Evolutionary conservation across 129 eudicot genomes (phyloP).

Genomic region (Flaveria robusta): DNA sequence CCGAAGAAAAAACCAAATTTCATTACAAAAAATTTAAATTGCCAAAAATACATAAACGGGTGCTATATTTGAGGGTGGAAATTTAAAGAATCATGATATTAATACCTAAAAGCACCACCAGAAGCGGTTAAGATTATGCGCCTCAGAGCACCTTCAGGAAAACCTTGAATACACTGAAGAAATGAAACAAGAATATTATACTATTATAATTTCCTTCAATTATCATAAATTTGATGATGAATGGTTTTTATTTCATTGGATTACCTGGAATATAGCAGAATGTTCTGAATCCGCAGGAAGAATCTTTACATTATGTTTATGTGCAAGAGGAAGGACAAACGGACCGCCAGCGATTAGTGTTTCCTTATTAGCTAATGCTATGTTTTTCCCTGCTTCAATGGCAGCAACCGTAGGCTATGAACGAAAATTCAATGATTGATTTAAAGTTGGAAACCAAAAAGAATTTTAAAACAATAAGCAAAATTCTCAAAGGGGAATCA

Average conservation of each 20-base stretch:
- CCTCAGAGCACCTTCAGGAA: constrained; percentile 92
- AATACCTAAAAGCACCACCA: constrained; percentile 96
- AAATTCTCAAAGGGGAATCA: background rate
- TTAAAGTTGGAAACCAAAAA: background rate
- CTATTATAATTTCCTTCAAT: background rate
- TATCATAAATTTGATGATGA: background rate
- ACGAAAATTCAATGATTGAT: constrained; percentile 12
- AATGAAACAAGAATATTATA: background rate
- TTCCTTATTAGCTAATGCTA: constrained; percentile 94
- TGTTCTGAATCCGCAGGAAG: constrained; percentile 98
- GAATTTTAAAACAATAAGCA: constrained; percentile 1
- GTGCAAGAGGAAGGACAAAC: constrained; percentile 94
- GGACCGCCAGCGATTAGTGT: constrained; percentile 94
- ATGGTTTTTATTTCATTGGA: background rate
- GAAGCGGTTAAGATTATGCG: constrained; percentile 94
- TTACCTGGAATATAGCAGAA: constrained; percentile 92
- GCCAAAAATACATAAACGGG: background rate
- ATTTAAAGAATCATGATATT: background rate
- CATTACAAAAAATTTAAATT: background rate
- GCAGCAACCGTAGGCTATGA: constrained; percentile 97
- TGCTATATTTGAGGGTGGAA: background rate
- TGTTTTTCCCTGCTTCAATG: constrained; percentile 95
- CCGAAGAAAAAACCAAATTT: constrained; percentile 8
- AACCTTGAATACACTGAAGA: constrained; percentile 92
- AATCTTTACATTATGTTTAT: constrained; percentile 89